Evolutionary conservation across 1,284 basidiomycete genomes (phyloP), one percentile per base, ranked within the genome.

Genomic region (Ustilago xerochloae): DNA sequence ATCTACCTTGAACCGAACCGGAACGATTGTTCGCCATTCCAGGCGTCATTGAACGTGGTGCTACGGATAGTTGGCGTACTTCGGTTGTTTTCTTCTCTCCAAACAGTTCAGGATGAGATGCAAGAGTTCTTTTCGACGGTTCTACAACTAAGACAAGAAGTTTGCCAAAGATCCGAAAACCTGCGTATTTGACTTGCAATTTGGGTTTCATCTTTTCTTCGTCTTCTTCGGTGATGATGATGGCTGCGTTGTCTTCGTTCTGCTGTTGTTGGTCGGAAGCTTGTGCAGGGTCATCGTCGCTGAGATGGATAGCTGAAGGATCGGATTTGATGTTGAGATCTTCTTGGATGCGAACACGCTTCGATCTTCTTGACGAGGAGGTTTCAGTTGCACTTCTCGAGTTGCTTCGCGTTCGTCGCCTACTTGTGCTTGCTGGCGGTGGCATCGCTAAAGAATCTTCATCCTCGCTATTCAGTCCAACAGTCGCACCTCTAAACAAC

Each of bases 61-160:
- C 69, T 0, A 76, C 62, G 26, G 67, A 74, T 36, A 78, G 65
- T 45, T 78, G 73, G 28, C 77, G 77, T 6, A 67, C 50, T 50
- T 78, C 76, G 22, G 50, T 53, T 13, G 55, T 26, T 36, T 51
- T 43, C 18, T 63, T 65, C 30, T 63, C 64, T 15, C 73, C 74
- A 38, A 79, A 77, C 20, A 79, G 71, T 49, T 75, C 65, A 2
- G 76, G 69, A 41, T 69, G 50, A 2, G 63, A 63, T 18, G 72
- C 68, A 3, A 78, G 52, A n/a, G 63, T 59, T 4, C 69, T 57
- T 36, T 73, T 75, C 10, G 69, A 64, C 20, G 76, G 76, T 51
- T 78, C 79, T 12, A 70, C 67, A 22, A 80, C 79, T 32, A 81
- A 64, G 2, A 81, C 73, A 16, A 81, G 70, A 49, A 80, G 68